phyloP scores from a whole-genome alignment of 1,284 basidiomycete genomes.

The Fereydounia khargensis region DNA sequence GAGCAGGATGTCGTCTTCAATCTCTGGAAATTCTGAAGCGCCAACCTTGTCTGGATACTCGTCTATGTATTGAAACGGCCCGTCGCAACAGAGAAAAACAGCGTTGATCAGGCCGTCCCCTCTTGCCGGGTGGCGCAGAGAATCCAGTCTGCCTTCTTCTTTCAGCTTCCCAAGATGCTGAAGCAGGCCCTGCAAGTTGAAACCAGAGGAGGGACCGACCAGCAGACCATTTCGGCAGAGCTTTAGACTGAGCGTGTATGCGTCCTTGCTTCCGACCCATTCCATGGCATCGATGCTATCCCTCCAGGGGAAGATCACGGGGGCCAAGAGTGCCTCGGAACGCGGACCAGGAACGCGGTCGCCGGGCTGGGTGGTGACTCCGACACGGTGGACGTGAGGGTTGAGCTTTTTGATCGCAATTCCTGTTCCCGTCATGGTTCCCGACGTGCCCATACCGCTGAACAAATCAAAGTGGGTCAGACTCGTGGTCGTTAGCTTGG shows the following conservation, averaged over 20 bases:
- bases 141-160: slow-evolving; percentile 6
- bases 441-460: slow-evolving; percentile 30
- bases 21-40: slow-evolving; percentile 5
- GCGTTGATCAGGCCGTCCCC: slow-evolving; percentile 20
- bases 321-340: slow-evolving; percentile 16
- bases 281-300: slow-evolving; percentile 18
- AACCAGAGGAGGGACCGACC: slow-evolving; percentile 24
- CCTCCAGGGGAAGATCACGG: slow-evolving; percentile 33
- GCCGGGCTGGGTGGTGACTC: slow-evolving; percentile 19
- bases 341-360: slow-evolving; percentile 36
- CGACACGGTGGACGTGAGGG: slow-evolving; percentile 12
- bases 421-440: slow-evolving; percentile 33
- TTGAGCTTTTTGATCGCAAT: slow-evolving; percentile 5
- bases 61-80: slow-evolving; percentile 34
- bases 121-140: slow-evolving; percentile 13
- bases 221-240: slow-evolving; percentile 28
- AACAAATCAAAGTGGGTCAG: no score
- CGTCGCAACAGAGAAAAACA: slow-evolving; percentile 34
- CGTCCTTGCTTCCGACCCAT: slow-evolving; percentile 8
- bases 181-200: slow-evolving; percentile 22
- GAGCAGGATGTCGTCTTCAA: slow-evolving; percentile 28
- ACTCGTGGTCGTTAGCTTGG: no score
- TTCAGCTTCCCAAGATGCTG: slow-evolving; percentile 20
- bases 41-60: slow-evolving; percentile 28
- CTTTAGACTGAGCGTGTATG: slow-evolving; percentile 23